Evolutionary conservation across 108 stramenopile species (phyloP), one percentile per base, ranked within the genome.

Genomic region (Nitzschia inconspicua): DNA sequence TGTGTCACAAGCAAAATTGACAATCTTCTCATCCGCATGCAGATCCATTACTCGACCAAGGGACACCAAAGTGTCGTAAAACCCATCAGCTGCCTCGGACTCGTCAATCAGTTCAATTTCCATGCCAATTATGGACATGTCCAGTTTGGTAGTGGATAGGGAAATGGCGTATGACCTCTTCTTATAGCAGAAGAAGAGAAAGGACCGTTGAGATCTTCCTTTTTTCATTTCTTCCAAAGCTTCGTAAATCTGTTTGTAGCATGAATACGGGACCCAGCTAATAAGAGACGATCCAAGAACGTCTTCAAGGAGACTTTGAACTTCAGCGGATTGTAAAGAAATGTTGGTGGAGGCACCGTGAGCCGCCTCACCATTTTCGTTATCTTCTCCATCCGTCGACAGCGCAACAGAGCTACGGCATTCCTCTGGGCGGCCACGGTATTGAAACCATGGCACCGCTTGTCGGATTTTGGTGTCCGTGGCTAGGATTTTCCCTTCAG

Each of bases 31-130:
- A 7, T 57, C 13, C 36, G 28, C 43, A 27, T 57, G 57, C 27
- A 62, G 49, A 27, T 62, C 60, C 46, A 62, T 26, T 16, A 62
- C 49, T 3, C 60, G 60, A 16, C 60, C 60, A 4, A 62, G 20
- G 49, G 31, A 6, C 4, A 47, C 46, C 37, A 56, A 18, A 6
- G 54, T 56, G 4, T 31, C 23, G 54, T 29, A 11, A 37, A 56
- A 56, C 8, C 18, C 24, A 10, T 56, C n/a, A n/a, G n/a, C n/a
- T n/a, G n/a, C 57, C 10, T 59, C 22, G 3, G 13, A 11, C 42
- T 59, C 57, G 18, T 4, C 42, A 13, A 23, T 20, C 3, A 28
- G 3, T 35, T 62, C 60, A 32, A 62, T 50, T 35, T 62, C 60
- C 4, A 62, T 48, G 41, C 23, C 26, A 7, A 62, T 22, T 8